Evolutionary conservation across 1,284 basidiomycete species (phyloP), one percentile per base, ranked within the genome.

Genomic region (Apiotrichum laibachii): DNA sequence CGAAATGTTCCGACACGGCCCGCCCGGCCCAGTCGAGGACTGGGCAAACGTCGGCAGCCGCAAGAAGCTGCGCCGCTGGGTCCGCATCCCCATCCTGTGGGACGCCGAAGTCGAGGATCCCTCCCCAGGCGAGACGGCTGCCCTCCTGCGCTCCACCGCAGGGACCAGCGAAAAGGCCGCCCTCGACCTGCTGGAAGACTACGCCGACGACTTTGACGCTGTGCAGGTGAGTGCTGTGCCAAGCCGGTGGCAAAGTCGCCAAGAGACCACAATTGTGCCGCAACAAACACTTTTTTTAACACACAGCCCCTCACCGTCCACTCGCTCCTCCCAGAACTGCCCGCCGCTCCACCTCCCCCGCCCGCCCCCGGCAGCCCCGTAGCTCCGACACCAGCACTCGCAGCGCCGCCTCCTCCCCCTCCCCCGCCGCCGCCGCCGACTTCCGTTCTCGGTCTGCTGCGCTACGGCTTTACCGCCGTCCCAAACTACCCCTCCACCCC

Each of bases 31-130:
- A 49, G 53, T 1, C 5, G 34, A 46, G 12, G 22, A 48, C 15
- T 59, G 57, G 57, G 53, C 48, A 13, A 50, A 34, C 11, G 35
- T 56, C 21, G 61, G 54, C 22, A 16, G 55, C 16, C 34, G 52
- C 19, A 13, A 26, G 21, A 42, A 46, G 12, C 40, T 51, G 43
- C 54, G 60, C 6, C 54, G 56, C n/a, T 70, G 69, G 69, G 59
- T 61, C 19, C 65, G 59, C 42, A 63, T 70, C 22, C 68, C 71
- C 4, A 48, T 50, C 16, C 42, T 72, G 40, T 64, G 59, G 52
- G 70, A 72, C 48, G 62, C 53, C 4, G 53, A 37, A 19, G 44
- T 31, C 13, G 21, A 21, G 19, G 22, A 35, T 13, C 33, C 43
- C 0, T 40, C 26, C 9, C 31, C 16, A n/a, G 56, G 53, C 15